Evolutionary conservation across 2,329 filamentous ascomycete species (phyloP).

Genomic region (Elsinoe fawcettii): DNA sequence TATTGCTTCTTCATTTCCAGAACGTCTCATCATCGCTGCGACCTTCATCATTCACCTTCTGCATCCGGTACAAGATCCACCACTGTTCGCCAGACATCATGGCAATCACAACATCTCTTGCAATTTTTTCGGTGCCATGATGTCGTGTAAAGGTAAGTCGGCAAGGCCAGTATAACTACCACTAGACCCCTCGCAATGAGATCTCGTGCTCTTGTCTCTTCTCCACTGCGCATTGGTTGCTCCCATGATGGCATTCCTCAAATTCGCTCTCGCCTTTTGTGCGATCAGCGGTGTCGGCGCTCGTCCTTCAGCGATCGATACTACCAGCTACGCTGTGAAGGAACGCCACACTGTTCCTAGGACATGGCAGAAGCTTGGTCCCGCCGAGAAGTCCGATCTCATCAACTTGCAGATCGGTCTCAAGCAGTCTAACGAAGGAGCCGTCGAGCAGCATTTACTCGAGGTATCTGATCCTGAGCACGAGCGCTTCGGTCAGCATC

Average conservation of each 20-base stretch:
- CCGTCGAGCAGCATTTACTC: constrained; percentile 48
- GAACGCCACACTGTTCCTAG: constrained; percentile 47
- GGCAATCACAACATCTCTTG: background rate
- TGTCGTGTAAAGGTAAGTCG: background rate
- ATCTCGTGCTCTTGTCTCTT: background rate
- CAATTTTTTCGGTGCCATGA: background rate
- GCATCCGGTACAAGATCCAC: background rate
- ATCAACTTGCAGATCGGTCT: constrained; percentile 52
- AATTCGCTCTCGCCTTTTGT: constrained; percentile 12
- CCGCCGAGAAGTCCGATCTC: constrained; percentile 41
- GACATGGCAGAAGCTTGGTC: constrained; percentile 43
- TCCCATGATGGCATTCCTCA: constrained; percentile 7
- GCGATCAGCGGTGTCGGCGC: background rate
- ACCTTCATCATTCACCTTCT: background rate
- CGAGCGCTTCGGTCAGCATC: constrained; percentile 46
- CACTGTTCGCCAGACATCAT: background rate
- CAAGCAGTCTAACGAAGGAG: constrained; percentile 49
- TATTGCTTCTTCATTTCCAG: background rate
- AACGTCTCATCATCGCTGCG: background rate
- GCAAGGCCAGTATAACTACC: background rate
- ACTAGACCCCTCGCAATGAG: background rate
- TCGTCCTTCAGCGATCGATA: background rate
- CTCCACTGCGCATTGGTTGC: background rate
- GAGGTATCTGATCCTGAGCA: constrained; percentile 49
- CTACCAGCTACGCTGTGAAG: constrained; percentile 45